Evolutionary conservation across 2,329 filamentous ascomycete species (phyloP), one percentile per base, ranked within the genome.

Genomic region (Ophiostoma ips): DNA sequence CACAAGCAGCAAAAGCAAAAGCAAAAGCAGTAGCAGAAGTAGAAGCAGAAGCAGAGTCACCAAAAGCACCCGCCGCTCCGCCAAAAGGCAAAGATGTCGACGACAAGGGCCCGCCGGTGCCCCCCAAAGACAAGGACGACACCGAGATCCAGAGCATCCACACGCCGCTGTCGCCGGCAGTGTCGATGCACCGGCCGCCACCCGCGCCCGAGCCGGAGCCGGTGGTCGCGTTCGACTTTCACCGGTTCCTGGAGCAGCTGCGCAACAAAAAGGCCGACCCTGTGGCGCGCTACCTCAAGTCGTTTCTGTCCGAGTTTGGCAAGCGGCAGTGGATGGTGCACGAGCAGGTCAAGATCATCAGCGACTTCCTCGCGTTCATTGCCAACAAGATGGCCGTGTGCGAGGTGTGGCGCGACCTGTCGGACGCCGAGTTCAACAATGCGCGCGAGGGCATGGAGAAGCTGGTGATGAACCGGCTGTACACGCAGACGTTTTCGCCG

Each of bases 241-340:
- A 98, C 66, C 80, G 92, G 15, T 98, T 98, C 62, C 71, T 98
- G 44, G 92, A 96, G 64, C 92, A 98, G 66, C 72, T 98, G 31
- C 83, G 92, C 53, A 92, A 98, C 66, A 87, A 90, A 57, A 95
- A 94, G 52, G 94, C 92, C n/a, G 94, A 98, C 60, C 92, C 94
- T 1, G 90, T 98, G 2, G 94, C 94, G 5, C 84, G 90, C 56
- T 98, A 95, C 61, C 73, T 98, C 43, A 86, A 94, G 56, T 96
- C 92, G 0, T 98, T 98, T 60, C 69, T 98, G 30, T 81, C 80
- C 46, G 94, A 98, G 64, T 98, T 98, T 66, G 87, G 81, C 34
- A 98, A 96, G 70, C 87, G 89, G 58, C 92, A 96, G 66, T 98
- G 92, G 92, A 94, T 95, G 86, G 92, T 95, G 7, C 92, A 98